phyloP scores from a whole-genome alignment of 345 rosid genomes.

The Eucalyptus curtisii region DNA sequence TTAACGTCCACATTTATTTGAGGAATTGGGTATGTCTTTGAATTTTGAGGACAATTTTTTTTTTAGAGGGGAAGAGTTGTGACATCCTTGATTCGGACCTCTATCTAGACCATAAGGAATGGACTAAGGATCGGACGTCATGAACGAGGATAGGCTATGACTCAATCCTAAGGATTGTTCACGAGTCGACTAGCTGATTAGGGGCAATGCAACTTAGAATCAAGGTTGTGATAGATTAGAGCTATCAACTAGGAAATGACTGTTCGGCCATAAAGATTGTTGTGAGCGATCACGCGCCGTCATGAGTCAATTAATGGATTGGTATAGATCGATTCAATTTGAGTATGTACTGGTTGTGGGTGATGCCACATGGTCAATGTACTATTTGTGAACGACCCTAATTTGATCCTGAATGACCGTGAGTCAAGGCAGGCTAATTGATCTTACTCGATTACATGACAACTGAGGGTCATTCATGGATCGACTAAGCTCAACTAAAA shows the following conservation, averaged over 20 bases:
- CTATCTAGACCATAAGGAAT: accelerated
- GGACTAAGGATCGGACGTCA: accelerated
- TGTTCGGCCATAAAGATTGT: accelerated
- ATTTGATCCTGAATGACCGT: accelerated
- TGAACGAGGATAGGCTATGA: accelerated
- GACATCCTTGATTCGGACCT: accelerated
- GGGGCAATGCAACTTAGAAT: too few species aligned
- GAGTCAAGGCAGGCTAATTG: accelerated
- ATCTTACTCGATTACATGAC: too few species aligned
- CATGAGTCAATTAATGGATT: accelerated
- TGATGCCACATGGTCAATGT: accelerated
- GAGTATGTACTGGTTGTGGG: accelerated
- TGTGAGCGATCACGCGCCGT: accelerated
- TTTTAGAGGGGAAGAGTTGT: too few species aligned
- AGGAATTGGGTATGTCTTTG: too few species aligned
- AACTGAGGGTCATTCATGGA: accelerated
- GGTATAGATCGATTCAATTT: too few species aligned
- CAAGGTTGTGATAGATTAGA: accelerated
- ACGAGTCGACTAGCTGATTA: accelerated
- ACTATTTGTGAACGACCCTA: too few species aligned
- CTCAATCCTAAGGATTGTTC: too few species aligned
- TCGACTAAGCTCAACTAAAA: too few species aligned
- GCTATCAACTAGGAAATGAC: too few species aligned
- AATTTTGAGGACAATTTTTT: accelerated
- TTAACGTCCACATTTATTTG: too few species aligned